A percentile compares a stretch with the other conserved stretches of the same genome.
Evolutionary conservation across 108 stramenopile species (phyloP).

Genomic region (Fistulifera solaris): DNA sequence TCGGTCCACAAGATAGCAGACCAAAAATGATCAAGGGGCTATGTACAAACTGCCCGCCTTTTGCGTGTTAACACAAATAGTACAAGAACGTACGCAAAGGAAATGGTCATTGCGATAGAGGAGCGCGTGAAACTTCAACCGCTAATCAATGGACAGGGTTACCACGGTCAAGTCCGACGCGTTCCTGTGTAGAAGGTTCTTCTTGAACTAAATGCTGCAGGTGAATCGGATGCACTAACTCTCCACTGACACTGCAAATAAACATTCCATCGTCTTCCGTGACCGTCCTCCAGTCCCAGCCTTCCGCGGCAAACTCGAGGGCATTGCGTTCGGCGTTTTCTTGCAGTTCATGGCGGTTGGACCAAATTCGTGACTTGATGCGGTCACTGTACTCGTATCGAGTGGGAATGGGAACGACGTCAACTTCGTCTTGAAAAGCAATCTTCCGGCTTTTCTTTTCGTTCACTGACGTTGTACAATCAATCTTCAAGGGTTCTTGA

Average conservation of each 20-base stretch:
- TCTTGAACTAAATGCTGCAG: conserved; percentile 26
- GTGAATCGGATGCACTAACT: conserved; percentile 82
- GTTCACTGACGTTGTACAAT: neutral
- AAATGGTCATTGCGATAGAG: no score
- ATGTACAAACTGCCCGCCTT: no score
- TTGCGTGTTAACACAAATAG: no score
- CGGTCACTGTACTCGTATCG: conserved; percentile 72
- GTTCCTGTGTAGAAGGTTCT: conserved; percentile 1
- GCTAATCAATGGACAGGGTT: conserved; percentile 1
- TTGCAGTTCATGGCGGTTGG: conserved; percentile 63
- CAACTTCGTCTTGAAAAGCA: conserved; percentile 54
- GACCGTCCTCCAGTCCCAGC: conserved; percentile 78
- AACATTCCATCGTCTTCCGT: conserved; percentile 86
- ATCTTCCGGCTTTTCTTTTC: conserved; percentile 29
- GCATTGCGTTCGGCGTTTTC: conserved; percentile 79
- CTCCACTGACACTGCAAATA: conserved; percentile 60
- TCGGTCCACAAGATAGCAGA: no score
- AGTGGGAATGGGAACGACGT: conserved; percentile 76
- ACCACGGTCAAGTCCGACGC: conserved; percentile 1
- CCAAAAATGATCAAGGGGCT: no score
- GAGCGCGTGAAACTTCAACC: neutral
- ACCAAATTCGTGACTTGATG: conserved; percentile 67
- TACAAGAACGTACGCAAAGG: no score
- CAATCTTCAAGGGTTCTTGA: conserved; percentile 34
- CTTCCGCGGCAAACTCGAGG: conserved; percentile 72